These are phyloP conservation scores for Spiromastix sp. DNA, from an alignment of 2,329 filamentous ascomycete genomes.

Conservation along the genomic window DNA sequence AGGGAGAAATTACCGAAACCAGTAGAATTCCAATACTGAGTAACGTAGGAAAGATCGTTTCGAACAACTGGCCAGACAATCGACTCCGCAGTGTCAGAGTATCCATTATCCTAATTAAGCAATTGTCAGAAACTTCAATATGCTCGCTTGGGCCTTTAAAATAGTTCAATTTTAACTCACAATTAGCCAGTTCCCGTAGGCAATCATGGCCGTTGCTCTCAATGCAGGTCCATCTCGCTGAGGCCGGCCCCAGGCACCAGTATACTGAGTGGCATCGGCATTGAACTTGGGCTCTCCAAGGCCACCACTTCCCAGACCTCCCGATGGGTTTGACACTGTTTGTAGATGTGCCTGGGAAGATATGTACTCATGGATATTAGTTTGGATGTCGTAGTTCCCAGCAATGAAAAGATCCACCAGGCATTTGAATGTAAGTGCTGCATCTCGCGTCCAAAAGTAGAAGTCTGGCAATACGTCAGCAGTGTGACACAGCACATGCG, in stretches of 20 bases:
- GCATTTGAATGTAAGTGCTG: conserved; percentile 60
- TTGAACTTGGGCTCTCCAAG: conserved; percentile 66
- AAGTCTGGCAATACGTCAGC: conserved; percentile 43
- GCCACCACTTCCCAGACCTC: conserved; percentile 39
- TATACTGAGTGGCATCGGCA: conserved; percentile 52
- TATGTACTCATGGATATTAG: conserved; percentile 57
- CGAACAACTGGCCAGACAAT: conserved; percentile 62
- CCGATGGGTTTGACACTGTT: conserved; percentile 57
- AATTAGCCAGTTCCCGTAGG: conserved; percentile 56
- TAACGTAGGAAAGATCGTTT: conserved; percentile 65
- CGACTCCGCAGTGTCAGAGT: conserved; percentile 38
- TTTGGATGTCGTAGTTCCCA: conserved; percentile 50
- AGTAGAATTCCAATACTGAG: conserved; percentile 57
- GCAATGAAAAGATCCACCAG: conserved; percentile 58
- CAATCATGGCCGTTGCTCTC: conserved; percentile 23
- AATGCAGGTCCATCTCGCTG: conserved; percentile 43
- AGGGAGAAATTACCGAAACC: conserved; percentile 38
- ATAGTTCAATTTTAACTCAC: too few species aligned
- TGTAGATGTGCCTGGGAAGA: conserved; percentile 55
- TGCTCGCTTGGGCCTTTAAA: background rate
- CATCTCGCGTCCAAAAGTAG: conserved; percentile 69
- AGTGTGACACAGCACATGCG: background rate
- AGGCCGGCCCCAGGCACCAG: conserved; percentile 62
- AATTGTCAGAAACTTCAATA: background rate
- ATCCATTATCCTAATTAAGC: conserved; percentile 39